Percentiles rank a stretch among this genome's conserved stretches.
Evolutionary conservation across 2,329 filamentous ascomycete genomes (phyloP).

Genomic region (Paecilomyces variotii): DNA sequence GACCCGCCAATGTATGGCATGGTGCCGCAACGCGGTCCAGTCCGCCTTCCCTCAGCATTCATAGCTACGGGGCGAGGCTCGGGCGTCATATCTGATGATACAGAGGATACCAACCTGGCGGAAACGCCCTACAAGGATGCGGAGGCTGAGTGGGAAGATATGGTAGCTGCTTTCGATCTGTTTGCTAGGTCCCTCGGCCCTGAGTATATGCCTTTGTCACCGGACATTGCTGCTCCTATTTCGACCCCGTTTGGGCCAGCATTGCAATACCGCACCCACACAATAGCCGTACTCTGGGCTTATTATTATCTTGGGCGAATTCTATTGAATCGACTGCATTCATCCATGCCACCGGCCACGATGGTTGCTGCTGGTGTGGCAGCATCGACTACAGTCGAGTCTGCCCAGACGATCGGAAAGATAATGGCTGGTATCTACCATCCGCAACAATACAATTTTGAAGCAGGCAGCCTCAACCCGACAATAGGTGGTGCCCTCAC

Average conservation of each 20-base stretch:
- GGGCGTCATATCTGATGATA: constrained; percentile 14
- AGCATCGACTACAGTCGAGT: constrained; percentile 61
- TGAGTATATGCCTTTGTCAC: constrained; percentile 66
- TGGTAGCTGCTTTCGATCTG: constrained; percentile 32
- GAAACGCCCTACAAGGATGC: constrained; percentile 61
- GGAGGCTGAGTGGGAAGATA: constrained; percentile 63
- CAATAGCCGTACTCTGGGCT: constrained; percentile 81
- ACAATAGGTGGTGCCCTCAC: constrained; percentile 72
- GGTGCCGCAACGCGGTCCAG: constrained; percentile 36
- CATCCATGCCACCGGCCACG: constrained; percentile 81
- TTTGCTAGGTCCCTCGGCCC: constrained; percentile 56
- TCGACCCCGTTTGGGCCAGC: constrained; percentile 73
- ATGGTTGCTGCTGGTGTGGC: constrained; percentile 78
- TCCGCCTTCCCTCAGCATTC: constrained; percentile 44
- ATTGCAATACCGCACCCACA: constrained; percentile 73
- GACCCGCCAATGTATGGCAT: constrained; percentile 41
- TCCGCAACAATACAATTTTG: constrained; percentile 29
- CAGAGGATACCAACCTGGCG: constrained; percentile 50
- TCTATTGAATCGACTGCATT: constrained; percentile 72
- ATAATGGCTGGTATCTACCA: constrained; percentile 64
- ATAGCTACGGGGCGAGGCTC: constrained; percentile 37
- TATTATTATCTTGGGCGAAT: constrained; percentile 82
- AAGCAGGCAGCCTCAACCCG: constrained; percentile 57
- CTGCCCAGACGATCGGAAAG: constrained; percentile 67
- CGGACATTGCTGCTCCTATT: constrained; percentile 56